Evolutionary conservation across 768 basidiomycete genomes (phyloP).

Genomic region (Boletus subcaerulescens): DNA sequence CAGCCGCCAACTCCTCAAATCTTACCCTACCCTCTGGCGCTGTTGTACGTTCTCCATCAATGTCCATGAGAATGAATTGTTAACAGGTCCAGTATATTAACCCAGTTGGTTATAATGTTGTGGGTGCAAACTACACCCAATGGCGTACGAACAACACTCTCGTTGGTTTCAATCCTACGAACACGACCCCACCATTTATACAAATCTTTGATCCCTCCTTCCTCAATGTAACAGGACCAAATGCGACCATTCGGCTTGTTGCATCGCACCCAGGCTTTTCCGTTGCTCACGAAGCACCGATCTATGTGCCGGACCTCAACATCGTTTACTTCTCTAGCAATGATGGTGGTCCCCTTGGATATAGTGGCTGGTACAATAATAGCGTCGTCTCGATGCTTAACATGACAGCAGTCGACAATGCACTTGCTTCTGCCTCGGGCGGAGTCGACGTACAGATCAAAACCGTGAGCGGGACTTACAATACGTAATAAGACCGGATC

Average conservation of each 20-base stretch:
- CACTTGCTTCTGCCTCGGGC: constrained; percentile 34
- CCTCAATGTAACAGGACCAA: constrained; percentile 53
- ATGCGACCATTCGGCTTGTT: constrained; percentile 58
- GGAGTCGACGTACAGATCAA: constrained; percentile 50
- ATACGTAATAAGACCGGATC: not conserved
- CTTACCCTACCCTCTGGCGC: constrained; percentile 18
- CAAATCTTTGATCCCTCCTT: constrained; percentile 54
- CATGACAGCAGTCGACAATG: constrained; percentile 51
- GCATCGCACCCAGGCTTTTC: constrained; percentile 62
- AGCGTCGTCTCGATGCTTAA: constrained; percentile 61
- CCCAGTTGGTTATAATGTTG: constrained; percentile 49
- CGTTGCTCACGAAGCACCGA: constrained; percentile 77
- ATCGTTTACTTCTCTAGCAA: constrained; percentile 73
- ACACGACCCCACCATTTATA: constrained; percentile 56
- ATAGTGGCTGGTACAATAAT: constrained; percentile 62
- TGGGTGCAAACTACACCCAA: constrained; percentile 43
- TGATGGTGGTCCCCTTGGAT: constrained; percentile 62
- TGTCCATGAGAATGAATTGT: not conserved
- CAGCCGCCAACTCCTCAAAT: not conserved
- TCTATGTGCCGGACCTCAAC: constrained; percentile 61
- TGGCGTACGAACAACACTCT: constrained; percentile 37
- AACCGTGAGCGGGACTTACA: constrained; percentile 26
- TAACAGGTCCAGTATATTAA: constrained; percentile 42
- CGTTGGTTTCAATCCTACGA: constrained; percentile 62
- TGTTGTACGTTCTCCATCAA: constrained; percentile 17